A percentile compares a stretch with the other conserved stretches of the same genome.
These are phyloP conservation scores for Dendrobium nobile DNA, from an alignment of 106 monocot genomes.

Conservation along the genomic window DNA sequence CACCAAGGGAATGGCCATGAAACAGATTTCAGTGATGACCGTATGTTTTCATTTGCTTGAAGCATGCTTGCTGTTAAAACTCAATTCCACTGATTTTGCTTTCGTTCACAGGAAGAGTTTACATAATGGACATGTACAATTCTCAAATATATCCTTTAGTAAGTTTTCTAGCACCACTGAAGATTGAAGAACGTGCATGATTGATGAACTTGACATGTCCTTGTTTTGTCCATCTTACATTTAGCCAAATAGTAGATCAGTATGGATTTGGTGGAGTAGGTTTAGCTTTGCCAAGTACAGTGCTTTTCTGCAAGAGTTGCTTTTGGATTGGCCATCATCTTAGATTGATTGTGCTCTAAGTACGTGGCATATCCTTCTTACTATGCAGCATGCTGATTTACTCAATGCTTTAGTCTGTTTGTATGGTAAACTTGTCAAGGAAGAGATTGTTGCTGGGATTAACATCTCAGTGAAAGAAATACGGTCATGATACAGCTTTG, in stretches of 20 bases:
- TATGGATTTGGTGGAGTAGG: neutral
- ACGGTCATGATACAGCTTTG: too few species aligned
- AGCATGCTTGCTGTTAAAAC: neutral
- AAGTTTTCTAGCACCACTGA: slow-evolving; percentile 18
- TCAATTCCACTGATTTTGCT: slow-evolving; percentile 8
- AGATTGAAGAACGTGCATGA: neutral
- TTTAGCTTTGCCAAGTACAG: neutral
- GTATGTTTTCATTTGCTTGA: slow-evolving; percentile 27
- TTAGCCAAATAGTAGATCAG: neutral
- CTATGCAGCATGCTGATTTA: neutral
- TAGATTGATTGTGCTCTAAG: neutral
- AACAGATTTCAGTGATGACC: slow-evolving; percentile 81
- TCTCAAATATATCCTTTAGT: slow-evolving; percentile 88
- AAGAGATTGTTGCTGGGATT: too few species aligned
- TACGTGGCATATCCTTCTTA: neutral
- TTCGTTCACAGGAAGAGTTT: slow-evolving; percentile 72
- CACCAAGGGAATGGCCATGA: slow-evolving; percentile 99
- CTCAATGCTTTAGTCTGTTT: neutral
- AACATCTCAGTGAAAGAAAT: too few species aligned
- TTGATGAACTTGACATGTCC: neutral
- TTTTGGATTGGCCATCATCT: neutral
- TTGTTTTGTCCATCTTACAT: neutral
- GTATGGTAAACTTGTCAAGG: neutral
- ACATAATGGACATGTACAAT: slow-evolving; percentile 97
- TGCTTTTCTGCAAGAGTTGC: neutral